Evolutionary conservation across 371 early-diverging fungal species (phyloP).

Genomic region (Blastocladiella emersonii): DNA sequence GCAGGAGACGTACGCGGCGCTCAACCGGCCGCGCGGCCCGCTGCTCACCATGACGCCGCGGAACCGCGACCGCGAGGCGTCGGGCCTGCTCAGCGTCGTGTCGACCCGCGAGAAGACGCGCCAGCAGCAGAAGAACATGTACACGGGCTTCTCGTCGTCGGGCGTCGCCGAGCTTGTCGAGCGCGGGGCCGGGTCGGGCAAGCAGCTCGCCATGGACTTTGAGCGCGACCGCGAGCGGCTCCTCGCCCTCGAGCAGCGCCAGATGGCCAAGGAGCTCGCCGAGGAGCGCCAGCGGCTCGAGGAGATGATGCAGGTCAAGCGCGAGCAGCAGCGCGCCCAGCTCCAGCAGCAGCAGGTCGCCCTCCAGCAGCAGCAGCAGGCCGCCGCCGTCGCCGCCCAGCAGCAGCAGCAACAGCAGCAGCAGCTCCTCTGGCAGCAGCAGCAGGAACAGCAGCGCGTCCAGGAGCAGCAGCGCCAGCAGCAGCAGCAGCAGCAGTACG

Average conservation of each 20-base stretch:
- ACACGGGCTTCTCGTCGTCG: neutral
- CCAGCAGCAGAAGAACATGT: neutral
- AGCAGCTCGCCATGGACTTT: neutral
- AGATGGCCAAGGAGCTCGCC: neutral
- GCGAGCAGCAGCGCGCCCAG: neutral
- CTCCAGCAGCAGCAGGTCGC: neutral
- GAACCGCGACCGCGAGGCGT: neutral
- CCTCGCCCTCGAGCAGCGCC: neutral
- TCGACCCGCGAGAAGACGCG: neutral
- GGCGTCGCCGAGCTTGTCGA: slow-evolving; percentile 4
- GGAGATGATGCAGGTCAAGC: neutral
- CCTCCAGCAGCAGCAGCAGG: neutral
- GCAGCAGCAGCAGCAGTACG: neutral
- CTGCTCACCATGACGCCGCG: neutral
- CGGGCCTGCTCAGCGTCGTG: neutral
- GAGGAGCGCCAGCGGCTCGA: neutral
- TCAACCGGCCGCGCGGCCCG: slow-evolving; percentile 4
- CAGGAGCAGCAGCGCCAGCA: neutral
- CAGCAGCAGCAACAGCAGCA: neutral
- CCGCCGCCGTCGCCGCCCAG: neutral
- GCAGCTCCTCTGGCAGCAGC: neutral
- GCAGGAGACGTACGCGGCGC: neutral
- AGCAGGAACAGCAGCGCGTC: neutral
- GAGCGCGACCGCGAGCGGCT: slow-evolving; percentile 4
- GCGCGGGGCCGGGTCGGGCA: slow-evolving; percentile 2